phyloP scores from a whole-genome alignment of 495 filamentous ascomycete species.

The Astrothelium subdiscretum region DNA sequence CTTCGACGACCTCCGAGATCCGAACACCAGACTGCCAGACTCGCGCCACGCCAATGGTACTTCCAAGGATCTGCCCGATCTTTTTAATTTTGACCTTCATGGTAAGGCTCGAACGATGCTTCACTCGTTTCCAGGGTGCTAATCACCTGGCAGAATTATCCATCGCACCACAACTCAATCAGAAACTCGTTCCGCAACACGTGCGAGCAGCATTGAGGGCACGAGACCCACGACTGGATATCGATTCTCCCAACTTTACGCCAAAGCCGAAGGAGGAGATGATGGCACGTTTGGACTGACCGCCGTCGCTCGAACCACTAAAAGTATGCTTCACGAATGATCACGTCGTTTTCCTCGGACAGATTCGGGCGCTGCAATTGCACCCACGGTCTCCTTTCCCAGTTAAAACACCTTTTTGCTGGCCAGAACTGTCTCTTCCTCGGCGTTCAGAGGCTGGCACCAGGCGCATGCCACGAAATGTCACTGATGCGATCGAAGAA shows the following conservation, averaged over 20 bases:
- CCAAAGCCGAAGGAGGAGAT: slow-evolving; percentile 88
- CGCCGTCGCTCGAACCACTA: neutral
- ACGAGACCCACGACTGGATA: slow-evolving; percentile 59
- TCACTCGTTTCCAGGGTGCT: neutral
- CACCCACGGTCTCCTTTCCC: neutral
- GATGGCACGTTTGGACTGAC: slow-evolving; percentile 95
- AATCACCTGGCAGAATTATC: slow-evolving; percentile 65
- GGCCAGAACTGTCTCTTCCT: slow-evolving; percentile 2
- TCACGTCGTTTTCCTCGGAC: neutral
- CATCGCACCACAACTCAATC: slow-evolving; percentile 78
- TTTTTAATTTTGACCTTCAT: slow-evolving; percentile 91
- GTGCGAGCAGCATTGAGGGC: slow-evolving; percentile 59
- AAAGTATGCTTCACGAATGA: neutral
- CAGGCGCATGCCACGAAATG: neutral
- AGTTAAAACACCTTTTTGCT: neutral
- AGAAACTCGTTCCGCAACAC: slow-evolving; percentile 74
- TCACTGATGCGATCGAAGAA: neutral
- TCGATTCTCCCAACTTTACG: slow-evolving; percentile 67
- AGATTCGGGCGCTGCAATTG: slow-evolving; percentile 14
- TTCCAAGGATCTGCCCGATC: slow-evolving; percentile 65
- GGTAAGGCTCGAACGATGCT: slow-evolving; percentile 43
- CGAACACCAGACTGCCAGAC: slow-evolving; percentile 77
- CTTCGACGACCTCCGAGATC: slow-evolving; percentile 92
- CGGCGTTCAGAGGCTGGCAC: slow-evolving; percentile 1
- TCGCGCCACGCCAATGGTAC: slow-evolving; percentile 74